phyloP scores from a whole-genome alignment of 768 basidiomycete genomes.

The Nevesoporus exiguus region DNA sequence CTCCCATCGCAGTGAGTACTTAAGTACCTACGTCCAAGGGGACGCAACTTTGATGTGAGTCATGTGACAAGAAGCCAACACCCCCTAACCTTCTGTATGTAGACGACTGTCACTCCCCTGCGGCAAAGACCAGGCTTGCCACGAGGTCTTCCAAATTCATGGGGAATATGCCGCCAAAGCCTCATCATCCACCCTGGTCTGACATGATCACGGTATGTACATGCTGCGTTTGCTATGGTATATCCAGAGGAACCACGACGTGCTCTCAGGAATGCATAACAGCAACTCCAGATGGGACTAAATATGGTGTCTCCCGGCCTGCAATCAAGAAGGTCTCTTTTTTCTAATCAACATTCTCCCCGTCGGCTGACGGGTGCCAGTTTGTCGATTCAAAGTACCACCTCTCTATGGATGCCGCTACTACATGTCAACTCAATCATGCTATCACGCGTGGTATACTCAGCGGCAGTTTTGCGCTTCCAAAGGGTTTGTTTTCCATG shows the following conservation, averaged over 20 bases:
- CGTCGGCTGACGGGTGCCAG: conserved; percentile 24
- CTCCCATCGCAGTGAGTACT: too few species aligned
- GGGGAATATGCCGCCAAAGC: conserved; percentile 20
- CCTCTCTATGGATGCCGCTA: conserved; percentile 42
- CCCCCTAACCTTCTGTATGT: conserved; percentile 1
- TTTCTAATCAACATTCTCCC: neutral
- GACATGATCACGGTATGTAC: conserved; percentile 43
- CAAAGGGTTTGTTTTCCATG: conserved; percentile 41
- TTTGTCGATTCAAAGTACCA: conserved; percentile 56
- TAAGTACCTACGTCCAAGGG: too few species aligned
- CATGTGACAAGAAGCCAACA: neutral
- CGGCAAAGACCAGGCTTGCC: neutral
- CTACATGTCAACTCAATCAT: conserved; percentile 46
- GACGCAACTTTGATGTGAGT: neutral
- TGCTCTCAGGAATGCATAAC: conserved; percentile 65
- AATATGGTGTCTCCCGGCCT: conserved; percentile 70
- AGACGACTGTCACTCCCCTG: conserved; percentile 3
- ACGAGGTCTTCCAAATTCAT: neutral
- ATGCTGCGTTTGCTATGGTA: neutral
- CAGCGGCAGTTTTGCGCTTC: conserved; percentile 50
- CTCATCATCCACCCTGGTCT: conserved; percentile 50
- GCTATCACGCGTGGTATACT: conserved; percentile 54
- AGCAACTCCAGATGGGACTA: conserved; percentile 59
- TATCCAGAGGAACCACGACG: neutral
- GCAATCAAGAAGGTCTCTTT: conserved; percentile 72